These are phyloP conservation scores for Ogataea methylovora DNA, from an alignment of 805 yeast species.

Conservation along the genomic window DNA sequence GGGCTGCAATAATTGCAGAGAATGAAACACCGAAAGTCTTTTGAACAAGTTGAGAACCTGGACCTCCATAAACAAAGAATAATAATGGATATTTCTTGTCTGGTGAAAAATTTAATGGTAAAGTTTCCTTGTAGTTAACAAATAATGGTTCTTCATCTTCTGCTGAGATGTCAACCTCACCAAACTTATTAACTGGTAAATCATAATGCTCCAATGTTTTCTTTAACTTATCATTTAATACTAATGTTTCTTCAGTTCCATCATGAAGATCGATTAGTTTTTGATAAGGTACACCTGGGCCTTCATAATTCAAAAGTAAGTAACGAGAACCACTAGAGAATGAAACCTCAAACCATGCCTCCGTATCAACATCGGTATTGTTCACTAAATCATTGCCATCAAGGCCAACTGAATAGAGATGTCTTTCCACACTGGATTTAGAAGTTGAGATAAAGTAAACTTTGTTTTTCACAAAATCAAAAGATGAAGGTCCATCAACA, in stretches of 20 bases:
- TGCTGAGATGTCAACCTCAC: conserved; percentile 44
- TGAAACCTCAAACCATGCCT: conserved; percentile 63
- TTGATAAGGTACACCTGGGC: conserved; percentile 80
- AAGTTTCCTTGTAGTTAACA: conserved; percentile 49
- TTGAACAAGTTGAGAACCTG: conserved; percentile 80
- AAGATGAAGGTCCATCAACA: conserved; percentile 59
- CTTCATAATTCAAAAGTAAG: conserved; percentile 60
- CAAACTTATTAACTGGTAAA: conserved; percentile 48
- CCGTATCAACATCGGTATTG: conserved; percentile 42
- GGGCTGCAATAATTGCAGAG: conserved; percentile 71
- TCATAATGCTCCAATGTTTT: conserved; percentile 35
- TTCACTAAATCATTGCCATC: conserved; percentile 32
- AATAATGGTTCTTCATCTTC: conserved; percentile 30
- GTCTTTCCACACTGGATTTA: conserved; percentile 77
- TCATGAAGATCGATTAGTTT: conserved; percentile 50
- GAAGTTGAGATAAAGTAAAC: conserved; percentile 69
- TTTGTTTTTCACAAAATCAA: conserved; percentile 44
- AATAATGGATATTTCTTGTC: conserved; percentile 71
- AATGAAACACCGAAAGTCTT: conserved; percentile 55
- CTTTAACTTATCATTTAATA: conserved; percentile 37
- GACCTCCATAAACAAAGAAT: conserved; percentile 92
- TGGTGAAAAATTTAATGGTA: conserved; percentile 64
- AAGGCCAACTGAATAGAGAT: conserved; percentile 63
- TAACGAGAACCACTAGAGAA: conserved; percentile 78
- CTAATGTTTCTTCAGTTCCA: conserved; percentile 31